A percentile compares a stretch with the other conserved stretches of the same genome.
Conservation (phyloP, 306 rosid genomes). For the Cicer yamashitae region DNA sequence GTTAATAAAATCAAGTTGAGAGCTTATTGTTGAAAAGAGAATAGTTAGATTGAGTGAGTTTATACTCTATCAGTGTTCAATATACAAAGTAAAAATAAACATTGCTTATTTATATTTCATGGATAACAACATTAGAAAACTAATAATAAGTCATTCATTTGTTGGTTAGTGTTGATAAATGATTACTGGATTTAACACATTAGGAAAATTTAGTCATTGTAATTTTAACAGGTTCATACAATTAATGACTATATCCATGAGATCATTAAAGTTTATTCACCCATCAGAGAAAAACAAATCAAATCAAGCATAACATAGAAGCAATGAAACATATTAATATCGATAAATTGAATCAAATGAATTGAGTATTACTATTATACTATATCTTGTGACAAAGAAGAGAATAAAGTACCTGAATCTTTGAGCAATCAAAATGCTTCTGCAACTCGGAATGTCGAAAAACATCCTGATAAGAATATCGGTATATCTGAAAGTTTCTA, state of each 20-base stretch:
- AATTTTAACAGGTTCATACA: neutral
- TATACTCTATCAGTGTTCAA: conserved; percentile 11
- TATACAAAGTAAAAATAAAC: neutral
- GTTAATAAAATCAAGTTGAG: conserved; percentile 5
- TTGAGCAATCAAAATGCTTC: conserved; percentile 78
- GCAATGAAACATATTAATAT: conserved; percentile 8
- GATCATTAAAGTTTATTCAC: neutral
- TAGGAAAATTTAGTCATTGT: neutral
- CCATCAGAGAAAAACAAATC: conserved; percentile 10
- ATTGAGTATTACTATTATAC: conserved; percentile 6
- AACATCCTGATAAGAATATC: conserved; percentile 83
- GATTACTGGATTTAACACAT: neutral
- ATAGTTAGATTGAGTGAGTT: conserved; percentile 20
- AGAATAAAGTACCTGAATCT: conserved; percentile 71
- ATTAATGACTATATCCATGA: neutral
- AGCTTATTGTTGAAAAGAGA: conserved; percentile 6
- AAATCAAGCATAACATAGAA: conserved; percentile 31
- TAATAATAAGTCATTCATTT: neutral
- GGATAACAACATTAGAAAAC: conserved; percentile 15
- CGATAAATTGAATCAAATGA: conserved; percentile 11
- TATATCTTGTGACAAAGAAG: conserved; percentile 27
- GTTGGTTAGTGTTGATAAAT: too few relatives aligned
- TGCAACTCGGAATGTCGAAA: conserved; percentile 78
- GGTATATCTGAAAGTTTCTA: conserved; percentile 80
- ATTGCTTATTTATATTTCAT: neutral